A percentile compares a stretch with the other conserved stretches of the same genome.
These are phyloP conservation scores for Alternaria dauci DNA, from an alignment of 2,329 filamentous ascomycete genomes.

Conservation along the genomic window DNA sequence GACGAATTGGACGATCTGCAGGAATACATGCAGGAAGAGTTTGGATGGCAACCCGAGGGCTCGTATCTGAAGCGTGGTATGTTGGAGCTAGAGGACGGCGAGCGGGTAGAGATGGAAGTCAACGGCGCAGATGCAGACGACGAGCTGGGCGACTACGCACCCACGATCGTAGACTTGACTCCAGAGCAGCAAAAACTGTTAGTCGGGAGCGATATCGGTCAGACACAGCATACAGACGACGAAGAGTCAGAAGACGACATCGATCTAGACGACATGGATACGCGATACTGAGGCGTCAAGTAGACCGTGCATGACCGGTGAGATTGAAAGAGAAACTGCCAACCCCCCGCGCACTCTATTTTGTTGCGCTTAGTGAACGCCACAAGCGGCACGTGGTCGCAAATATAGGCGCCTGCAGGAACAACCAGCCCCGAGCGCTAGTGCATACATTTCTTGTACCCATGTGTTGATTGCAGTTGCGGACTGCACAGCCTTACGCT, in stretches of 20 bases:
- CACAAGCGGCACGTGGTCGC: constrained; percentile 10
- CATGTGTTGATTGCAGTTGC: constrained; percentile 20
- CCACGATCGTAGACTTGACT: constrained; percentile 65
- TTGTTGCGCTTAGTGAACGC: not conserved
- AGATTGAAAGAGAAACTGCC: constrained; percentile 19
- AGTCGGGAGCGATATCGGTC: constrained; percentile 36
- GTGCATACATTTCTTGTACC: constrained; percentile 4
- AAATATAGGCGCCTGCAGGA: constrained; percentile 16
- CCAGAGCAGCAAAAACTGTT: constrained; percentile 53
- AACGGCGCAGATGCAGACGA: constrained; percentile 66
- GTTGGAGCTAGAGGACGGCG: constrained; percentile 69
- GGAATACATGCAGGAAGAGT: constrained; percentile 61
- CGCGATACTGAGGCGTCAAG: constrained; percentile 41
- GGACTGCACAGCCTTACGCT: constrained; percentile 26
- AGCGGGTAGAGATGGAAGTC: constrained; percentile 67
- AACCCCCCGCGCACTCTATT: not conserved
- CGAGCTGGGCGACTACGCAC: constrained; percentile 71
- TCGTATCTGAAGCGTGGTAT: constrained; percentile 65
- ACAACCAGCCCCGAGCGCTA: constrained; percentile 14
- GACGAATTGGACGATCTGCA: constrained; percentile 65
- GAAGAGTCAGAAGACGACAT: constrained; percentile 50
- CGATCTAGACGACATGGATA: constrained; percentile 52
- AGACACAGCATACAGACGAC: constrained; percentile 26
- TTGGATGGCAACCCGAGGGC: constrained; percentile 66
- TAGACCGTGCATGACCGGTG: constrained; percentile 33